Evolutionary conservation across 2,329 filamentous ascomycete genomes (phyloP).

Genomic region (Escovopsis sp.): DNA sequence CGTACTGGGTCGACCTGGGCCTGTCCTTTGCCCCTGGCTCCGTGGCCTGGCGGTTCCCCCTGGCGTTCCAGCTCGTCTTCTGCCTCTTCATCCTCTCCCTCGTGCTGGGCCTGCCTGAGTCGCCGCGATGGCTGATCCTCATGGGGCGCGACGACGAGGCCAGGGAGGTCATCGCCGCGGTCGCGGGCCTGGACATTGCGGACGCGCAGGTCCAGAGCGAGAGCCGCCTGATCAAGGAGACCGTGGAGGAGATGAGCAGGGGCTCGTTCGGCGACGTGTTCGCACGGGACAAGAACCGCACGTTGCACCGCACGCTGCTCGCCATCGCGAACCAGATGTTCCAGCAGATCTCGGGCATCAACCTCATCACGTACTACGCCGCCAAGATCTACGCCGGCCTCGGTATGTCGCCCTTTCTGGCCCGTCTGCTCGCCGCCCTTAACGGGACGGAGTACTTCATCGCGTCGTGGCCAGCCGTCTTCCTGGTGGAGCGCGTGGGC

Average conservation of each 20-base stretch:
- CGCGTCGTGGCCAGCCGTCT: slow-evolving; percentile 45
- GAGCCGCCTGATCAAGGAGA: slow-evolving; percentile 46
- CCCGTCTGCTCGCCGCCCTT: slow-evolving; percentile 38
- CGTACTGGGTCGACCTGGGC: slow-evolving; percentile 47
- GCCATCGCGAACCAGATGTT: slow-evolving; percentile 50
- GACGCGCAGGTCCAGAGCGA: slow-evolving; percentile 45
- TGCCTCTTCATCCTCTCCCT: slow-evolving; percentile 40
- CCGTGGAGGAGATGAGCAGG: slow-evolving; percentile 54
- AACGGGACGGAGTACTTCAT: slow-evolving; percentile 39
- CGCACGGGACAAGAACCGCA: slow-evolving; percentile 39
- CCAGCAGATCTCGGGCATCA: slow-evolving; percentile 49
- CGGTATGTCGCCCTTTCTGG: slow-evolving; percentile 36
- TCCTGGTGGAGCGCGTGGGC: slow-evolving; percentile 51
- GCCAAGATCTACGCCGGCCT: slow-evolving; percentile 43
- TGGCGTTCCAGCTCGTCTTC: slow-evolving; percentile 40
- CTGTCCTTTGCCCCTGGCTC: slow-evolving; percentile 32
- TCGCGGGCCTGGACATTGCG: slow-evolving; percentile 39
- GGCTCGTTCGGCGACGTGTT: slow-evolving; percentile 45
- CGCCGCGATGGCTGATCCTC: slow-evolving; percentile 32
- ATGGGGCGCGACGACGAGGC: slow-evolving; percentile 33
- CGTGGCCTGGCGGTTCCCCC: slow-evolving; percentile 42
- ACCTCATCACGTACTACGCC: slow-evolving; percentile 49
- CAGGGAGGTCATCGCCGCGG: slow-evolving; percentile 30
- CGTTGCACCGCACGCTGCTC: slow-evolving; percentile 43
- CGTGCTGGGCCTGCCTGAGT: slow-evolving; percentile 39